Conservation (phyloP, 805 yeast species). For the Saccharomycopsis malanga region DNA sequence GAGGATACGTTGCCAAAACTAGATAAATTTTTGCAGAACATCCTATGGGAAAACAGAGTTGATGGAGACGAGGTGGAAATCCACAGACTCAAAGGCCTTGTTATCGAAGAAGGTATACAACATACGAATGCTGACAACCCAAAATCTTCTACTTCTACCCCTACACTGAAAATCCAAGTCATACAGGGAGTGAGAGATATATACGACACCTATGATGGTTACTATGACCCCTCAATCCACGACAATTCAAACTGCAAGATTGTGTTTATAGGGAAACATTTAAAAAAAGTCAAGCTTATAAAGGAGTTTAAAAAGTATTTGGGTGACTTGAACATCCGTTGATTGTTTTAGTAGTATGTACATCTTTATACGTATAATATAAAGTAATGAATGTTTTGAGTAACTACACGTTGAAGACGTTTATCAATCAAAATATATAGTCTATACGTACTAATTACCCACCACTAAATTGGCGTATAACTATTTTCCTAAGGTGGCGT, state of each 20-base stretch:
- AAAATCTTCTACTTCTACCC: conserved; percentile 46
- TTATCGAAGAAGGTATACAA: conserved; percentile 32
- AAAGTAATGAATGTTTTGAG: too few species aligned
- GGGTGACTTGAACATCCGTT: too few species aligned
- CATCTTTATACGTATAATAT: too few species aligned
- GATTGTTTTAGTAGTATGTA: too few species aligned
- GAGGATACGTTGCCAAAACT: conserved; percentile 37
- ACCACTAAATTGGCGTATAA: too few species aligned
- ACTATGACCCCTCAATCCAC: conserved; percentile 26
- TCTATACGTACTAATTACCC: too few species aligned
- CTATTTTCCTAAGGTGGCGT: too few species aligned
- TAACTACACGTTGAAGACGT: too few species aligned
- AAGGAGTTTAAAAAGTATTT: conserved; percentile 27
- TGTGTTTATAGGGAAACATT: conserved; percentile 69
- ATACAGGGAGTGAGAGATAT: conserved; percentile 93
- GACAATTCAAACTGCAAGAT: conserved; percentile 45
- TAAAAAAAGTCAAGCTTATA: conserved; percentile 33
- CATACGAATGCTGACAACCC: conserved; percentile 52
- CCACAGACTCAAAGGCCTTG: conserved; percentile 75
- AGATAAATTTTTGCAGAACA: conserved; percentile 57
- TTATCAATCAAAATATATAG: too few species aligned
- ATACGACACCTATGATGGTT: conserved; percentile 61
- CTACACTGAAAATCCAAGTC: conserved; percentile 33
- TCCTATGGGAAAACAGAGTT: conserved; percentile 65
- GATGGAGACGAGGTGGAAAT: conserved; percentile 49